Evolutionary conservation across 1,284 basidiomycete species (phyloP), one percentile per base, ranked within the genome.

Genomic region (Sporisorium iseilematis-ciliati): DNA sequence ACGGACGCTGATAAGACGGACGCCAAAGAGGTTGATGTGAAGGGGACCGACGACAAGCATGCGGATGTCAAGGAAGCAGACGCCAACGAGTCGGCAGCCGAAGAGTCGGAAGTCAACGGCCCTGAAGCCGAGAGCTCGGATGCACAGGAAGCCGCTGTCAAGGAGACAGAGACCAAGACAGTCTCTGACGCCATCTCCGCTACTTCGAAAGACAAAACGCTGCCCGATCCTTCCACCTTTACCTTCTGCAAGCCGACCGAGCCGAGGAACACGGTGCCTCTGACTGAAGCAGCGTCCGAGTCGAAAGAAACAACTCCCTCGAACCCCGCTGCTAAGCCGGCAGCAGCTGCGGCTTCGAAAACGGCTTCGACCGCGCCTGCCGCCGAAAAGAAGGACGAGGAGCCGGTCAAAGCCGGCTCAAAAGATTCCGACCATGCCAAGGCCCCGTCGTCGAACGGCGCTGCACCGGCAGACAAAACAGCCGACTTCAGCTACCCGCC

Each of bases 171-270:
- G 7, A 23, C n/a, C 40, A 18, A 51, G 45, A 33, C 25, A 4
- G 11, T 31, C 10, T 16, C 57, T 8, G 64, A 65, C 11, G 35
- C 41, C 41, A 64, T 56, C 35, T 40, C 58, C 33, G 25, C 45
- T 16, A 25, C 6, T 4, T n/a, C 45, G 21, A 49, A 58, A 42
- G 52, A 59, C 38, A 41, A 58, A 26, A 3, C 43, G 4, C 12
- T 56, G 25, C 53, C 61, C 25, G 57, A 70, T 23, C 67, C 62
- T 25, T 51, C 57, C 49, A 53, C 48, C 16, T 61, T 70, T 48
- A 50, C 35, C 6, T 65, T 70, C 57, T 70, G 67, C 61, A 70
- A 70, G 41, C 67, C 67, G 1, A 49, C 61, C 35, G 62, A 70
- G 49, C 67, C 67, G 3, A 35, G 67, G 10, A 70, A 70, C 62